Evolutionary conservation across 352 stramenopile species (phyloP).

Genomic region (Phytophthora hibernalis): DNA sequence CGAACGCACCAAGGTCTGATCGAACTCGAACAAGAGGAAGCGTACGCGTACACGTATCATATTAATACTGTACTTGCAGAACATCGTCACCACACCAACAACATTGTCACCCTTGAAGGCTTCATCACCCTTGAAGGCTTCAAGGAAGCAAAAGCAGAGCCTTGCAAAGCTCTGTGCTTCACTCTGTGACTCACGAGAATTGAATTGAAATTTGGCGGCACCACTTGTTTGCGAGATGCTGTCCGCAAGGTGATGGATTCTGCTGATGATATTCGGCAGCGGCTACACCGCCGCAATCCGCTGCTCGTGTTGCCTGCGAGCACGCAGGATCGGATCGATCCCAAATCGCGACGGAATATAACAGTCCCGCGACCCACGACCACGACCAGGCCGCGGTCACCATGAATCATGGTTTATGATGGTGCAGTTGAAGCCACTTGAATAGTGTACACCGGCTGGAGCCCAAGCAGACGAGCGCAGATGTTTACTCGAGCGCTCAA

Average conservation of each 20-base stretch:
- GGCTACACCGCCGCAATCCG: constrained; percentile 14
- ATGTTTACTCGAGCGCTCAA: constrained; percentile 32
- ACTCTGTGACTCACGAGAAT: constrained; percentile 1
- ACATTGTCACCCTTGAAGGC: too few species aligned
- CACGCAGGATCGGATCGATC: neutral
- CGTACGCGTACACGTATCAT: too few species aligned
- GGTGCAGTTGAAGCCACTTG: constrained; percentile 1
- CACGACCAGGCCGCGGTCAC: too few species aligned
- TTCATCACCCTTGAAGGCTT: too few species aligned
- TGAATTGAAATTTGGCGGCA: neutral
- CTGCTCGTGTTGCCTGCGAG: constrained; percentile 22
- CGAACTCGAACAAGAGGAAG: too few species aligned
- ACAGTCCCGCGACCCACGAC: neutral
- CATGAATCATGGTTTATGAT: too few species aligned
- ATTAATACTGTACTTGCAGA: too few species aligned
- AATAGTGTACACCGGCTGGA: constrained; percentile 35
- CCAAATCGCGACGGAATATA: constrained; percentile 13
- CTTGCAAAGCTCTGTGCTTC: constrained; percentile 9
- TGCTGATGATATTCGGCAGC: constrained; percentile 23
- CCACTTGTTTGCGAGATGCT: constrained; percentile 12
- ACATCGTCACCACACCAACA: too few species aligned
- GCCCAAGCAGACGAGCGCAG: constrained; percentile 18
- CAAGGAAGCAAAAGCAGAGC: too few species aligned
- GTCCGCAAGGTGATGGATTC: constrained; percentile 10
- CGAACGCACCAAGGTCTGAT: too few species aligned